Conservation (phyloP, 768 basidiomycete species). For the Pisolithus orientalis region DNA sequence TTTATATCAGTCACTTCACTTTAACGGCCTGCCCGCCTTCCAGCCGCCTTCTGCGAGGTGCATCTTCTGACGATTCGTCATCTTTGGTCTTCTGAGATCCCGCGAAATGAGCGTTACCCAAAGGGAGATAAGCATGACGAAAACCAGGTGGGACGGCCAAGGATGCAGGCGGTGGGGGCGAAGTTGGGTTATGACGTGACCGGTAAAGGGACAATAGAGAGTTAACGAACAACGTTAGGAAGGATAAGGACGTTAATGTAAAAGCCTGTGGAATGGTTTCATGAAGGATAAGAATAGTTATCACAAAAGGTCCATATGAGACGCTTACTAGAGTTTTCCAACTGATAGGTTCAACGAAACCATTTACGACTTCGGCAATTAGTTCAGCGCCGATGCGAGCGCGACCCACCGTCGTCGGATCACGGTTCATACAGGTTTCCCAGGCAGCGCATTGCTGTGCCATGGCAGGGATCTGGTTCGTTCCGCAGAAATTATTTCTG, state of each 20-base stretch:
- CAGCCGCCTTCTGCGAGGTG: conserved; percentile 47
- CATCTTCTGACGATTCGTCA: conserved; percentile 32
- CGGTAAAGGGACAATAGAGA: conserved; percentile 74
- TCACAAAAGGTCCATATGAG: conserved; percentile 8
- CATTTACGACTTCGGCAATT: conserved; percentile 92
- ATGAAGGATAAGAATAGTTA: conserved; percentile 9
- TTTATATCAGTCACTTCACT: conserved; percentile 36
- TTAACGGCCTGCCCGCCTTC: conserved; percentile 51
- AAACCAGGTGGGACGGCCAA: conserved; percentile 37
- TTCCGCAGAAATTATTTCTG: conserved; percentile 76
- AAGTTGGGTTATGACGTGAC: conserved; percentile 48
- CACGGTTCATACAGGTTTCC: conserved; percentile 94
- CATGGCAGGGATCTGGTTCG: conserved; percentile 81
- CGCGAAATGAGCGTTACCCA: conserved; percentile 42
- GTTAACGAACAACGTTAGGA: conserved; percentile 77
- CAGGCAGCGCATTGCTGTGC: conserved; percentile 78
- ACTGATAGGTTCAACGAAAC: conserved; percentile 94
- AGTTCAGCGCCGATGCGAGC: conserved; percentile 90
- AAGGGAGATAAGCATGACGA: conserved; percentile 46
- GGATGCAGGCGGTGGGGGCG: conserved; percentile 21
- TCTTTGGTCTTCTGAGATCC: conserved; percentile 30
- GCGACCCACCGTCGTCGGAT: conserved; percentile 83
- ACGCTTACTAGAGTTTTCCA: conserved; percentile 88
- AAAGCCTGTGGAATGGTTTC: conserved; percentile 43
- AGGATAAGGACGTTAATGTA: conserved; percentile 67